phyloP scores from a whole-genome alignment of 495 filamentous ascomycete genomes.

The Endocarpon pusillum region DNA sequence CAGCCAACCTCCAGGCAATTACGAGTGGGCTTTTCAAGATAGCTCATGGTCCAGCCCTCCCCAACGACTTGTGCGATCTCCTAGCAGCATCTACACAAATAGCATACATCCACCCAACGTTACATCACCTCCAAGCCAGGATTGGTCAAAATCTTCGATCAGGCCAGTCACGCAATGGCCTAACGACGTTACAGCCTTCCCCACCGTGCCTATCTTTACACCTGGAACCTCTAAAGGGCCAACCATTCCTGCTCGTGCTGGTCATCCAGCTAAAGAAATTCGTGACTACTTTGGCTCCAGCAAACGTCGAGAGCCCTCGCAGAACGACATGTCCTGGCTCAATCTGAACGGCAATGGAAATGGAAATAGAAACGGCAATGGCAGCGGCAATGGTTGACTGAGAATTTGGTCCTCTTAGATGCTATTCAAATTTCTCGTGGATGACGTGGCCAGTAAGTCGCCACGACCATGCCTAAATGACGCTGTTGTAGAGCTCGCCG shows the following conservation, averaged over 20 bases:
- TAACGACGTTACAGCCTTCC: constrained; percentile 14
- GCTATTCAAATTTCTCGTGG: too few species aligned
- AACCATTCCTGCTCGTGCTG: constrained; percentile 17
- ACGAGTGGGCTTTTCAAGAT: constrained; percentile 34
- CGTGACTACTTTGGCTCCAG: background rate
- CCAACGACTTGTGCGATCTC: constrained; percentile 30
- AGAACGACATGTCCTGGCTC: constrained; percentile 62
- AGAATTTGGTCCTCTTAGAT: too few species aligned
- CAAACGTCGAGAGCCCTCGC: constrained; percentile 14
- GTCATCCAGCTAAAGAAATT: constrained; percentile 8
- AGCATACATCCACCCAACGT: constrained; percentile 27
- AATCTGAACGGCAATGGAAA: constrained; percentile 26
- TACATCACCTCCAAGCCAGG: constrained; percentile 15
- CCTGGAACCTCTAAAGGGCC: constrained; percentile 25
- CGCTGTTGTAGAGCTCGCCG: too few species aligned
- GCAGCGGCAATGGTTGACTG: background rate
- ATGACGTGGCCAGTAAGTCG: too few species aligned
- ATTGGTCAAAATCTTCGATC: constrained; percentile 16
- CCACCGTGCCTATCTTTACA: constrained; percentile 20
- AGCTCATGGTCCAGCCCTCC: constrained; percentile 25
- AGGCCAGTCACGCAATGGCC: constrained; percentile 11
- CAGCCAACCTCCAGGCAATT: constrained; percentile 33
- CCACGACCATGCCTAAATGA: too few species aligned
- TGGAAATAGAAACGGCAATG: background rate
- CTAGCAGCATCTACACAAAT: constrained; percentile 45